phyloP scores from a whole-genome alignment of 345 rosid genomes.

The Citrus cavaleriei region DNA sequence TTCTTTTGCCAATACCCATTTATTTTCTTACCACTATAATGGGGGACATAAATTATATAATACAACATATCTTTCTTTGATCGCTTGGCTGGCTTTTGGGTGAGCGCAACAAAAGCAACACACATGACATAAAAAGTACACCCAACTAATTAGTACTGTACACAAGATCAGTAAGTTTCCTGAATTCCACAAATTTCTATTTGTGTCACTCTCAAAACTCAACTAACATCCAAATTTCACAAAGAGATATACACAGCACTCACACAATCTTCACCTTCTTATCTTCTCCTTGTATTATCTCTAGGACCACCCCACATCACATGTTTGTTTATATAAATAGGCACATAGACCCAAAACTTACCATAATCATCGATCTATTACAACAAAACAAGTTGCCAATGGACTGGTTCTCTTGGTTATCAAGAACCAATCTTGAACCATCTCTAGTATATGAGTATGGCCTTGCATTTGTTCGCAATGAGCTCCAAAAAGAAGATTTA shows the following conservation, averaged over 20 bases:
- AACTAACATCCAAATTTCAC: constrained; percentile 37
- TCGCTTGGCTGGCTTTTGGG: too few relatives aligned
- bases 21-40: background rate
- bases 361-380: background rate
- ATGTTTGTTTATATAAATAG: background rate
- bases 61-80: too few relatives aligned
- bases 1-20: too few relatives aligned
- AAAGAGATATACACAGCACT: background rate
- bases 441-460: constrained; percentile 64
- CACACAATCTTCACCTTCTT: constrained; percentile 13
- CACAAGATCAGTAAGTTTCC: background rate
- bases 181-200: constrained; percentile 6
- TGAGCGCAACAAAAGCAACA: background rate
- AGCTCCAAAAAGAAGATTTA: constrained; percentile 69
- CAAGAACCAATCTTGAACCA: constrained; percentile 55
- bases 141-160: background rate
- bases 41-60: background rate
- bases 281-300: constrained; percentile 12
- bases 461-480: constrained; percentile 49
- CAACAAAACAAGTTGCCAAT: constrained; percentile 15
- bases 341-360: too few relatives aligned
- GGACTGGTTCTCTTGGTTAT: constrained; percentile 95
- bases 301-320: constrained; percentile 18
- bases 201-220: constrained; percentile 31
- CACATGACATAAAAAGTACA: background rate